Base-by-base conservation (phyloP, 2,329 filamentous ascomycete species). In the Acrocalymma vagum region DNA sequence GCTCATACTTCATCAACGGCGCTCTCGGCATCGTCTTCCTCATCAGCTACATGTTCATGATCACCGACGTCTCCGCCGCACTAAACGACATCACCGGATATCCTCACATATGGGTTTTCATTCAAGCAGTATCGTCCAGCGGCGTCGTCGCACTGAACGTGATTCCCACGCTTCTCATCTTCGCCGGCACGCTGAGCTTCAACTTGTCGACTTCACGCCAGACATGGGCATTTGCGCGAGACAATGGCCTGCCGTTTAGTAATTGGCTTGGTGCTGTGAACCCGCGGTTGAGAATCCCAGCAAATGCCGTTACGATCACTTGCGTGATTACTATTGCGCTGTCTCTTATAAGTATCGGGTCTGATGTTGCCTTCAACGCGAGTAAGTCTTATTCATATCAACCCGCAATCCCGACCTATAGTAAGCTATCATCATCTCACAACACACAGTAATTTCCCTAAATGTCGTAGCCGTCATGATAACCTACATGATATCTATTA, bases 401-500 rank as follows among this genome's bases (percentile, higher is more conserved):
- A 8, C 2, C 6, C 22, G 14, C 9, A 5, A 8, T 5, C 11
- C 7, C 5, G n/a, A 9, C 9, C 11, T 8, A 23, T 8, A 18
- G 22, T 16, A 11, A 26, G 9, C 3, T 14, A 11, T 26, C 23
- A 14, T 23, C 23, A 45, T 11, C 37, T 51, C 33, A 58, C n/a
- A 10, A 27, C 9, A 5, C 9, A 10, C 27, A 65, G 61, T 74
- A 42, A 66, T 72, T 23, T 72, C 69, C 1, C 62, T 74, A n/a
- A 63, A 63, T 33, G 53, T 69, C 11, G 65, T 68, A 5, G 63
- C 65, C 5, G 52, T 71, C 5, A 66, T 74, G 61, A 67, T 65
- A 8, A 71, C 70, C 9, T 76, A 74, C 58, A 58, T 68, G 29
- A 58, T 75, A 38, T 64, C 58, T 14, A 73, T 75, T 39, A 65